phyloP scores from a whole-genome alignment of 176 grass and related monocot genomes.

The Phyllostachys edulis region DNA sequence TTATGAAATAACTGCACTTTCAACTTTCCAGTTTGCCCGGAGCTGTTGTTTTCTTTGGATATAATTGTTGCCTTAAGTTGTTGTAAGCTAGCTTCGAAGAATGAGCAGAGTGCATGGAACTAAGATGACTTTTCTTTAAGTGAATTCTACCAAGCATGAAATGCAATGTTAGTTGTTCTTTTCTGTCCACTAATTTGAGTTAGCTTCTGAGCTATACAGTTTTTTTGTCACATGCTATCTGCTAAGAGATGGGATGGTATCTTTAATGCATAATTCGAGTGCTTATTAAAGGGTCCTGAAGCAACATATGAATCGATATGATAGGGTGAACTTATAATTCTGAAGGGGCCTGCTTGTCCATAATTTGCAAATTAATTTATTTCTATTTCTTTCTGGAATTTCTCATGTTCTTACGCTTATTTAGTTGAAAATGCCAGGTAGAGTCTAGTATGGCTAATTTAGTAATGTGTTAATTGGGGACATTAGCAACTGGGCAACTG shows the following conservation, averaged over 20 bases:
- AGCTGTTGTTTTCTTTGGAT: neutral
- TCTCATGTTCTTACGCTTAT: neutral
- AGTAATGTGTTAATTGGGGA: neutral
- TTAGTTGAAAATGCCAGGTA: neutral
- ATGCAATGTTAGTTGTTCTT: neutral
- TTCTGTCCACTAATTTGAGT: neutral
- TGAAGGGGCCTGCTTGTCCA: neutral
- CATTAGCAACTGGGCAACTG: neutral
- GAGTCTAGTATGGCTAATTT: neutral
- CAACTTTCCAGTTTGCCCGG: neutral
- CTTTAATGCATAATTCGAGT: neutral
- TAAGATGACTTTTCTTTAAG: neutral
- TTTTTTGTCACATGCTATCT: neutral
- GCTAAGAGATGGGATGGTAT: neutral
- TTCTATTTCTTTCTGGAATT: slow-evolving; percentile 8
- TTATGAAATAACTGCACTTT: neutral
- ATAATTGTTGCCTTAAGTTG: neutral
- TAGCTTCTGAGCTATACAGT: neutral
- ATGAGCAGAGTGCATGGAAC: neutral
- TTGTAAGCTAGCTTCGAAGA: slow-evolving; percentile 12
- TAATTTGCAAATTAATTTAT: neutral
- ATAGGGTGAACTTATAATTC: neutral
- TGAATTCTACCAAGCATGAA: neutral
- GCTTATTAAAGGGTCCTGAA: neutral
- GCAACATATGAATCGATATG: neutral